phyloP scores from a whole-genome alignment of 192 early-diverging fungal species.

The Coemansia sp. region DNA sequence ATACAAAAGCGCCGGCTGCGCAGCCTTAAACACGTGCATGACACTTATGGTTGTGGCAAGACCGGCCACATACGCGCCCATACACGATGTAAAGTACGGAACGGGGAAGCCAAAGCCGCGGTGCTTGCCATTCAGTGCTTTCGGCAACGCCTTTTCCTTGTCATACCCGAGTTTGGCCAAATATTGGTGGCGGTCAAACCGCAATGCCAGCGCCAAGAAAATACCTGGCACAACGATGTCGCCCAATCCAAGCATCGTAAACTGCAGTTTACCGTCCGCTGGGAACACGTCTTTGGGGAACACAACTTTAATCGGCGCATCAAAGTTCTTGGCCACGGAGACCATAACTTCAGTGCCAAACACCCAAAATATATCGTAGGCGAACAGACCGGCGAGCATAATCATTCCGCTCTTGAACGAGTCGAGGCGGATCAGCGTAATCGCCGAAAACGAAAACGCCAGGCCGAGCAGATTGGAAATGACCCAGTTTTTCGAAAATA shows the following conservation, averaged over 20 bases:
- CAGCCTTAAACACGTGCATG: slow-evolving; percentile 94
- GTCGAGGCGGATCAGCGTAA: slow-evolving; percentile 85
- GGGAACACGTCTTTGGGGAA: slow-evolving; percentile 69
- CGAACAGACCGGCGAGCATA: slow-evolving; percentile 84
- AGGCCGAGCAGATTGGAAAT: slow-evolving; percentile 85
- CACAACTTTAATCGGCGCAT: slow-evolving; percentile 95
- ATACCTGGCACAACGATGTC: slow-evolving; percentile 97
- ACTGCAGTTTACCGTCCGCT: slow-evolving; percentile 48
- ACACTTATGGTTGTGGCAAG: slow-evolving; percentile 86
- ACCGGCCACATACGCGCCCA: slow-evolving; percentile 78
- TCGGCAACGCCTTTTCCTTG: slow-evolving; percentile 52
- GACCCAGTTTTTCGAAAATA: slow-evolving; percentile 89
- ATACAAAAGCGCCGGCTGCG: slow-evolving; percentile 95
- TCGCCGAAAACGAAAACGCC: slow-evolving; percentile 81
- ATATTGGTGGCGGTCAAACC: slow-evolving; percentile 81
- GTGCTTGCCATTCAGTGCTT: slow-evolving; percentile 29
- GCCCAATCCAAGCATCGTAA: slow-evolving; percentile 94
- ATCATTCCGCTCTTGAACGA: slow-evolving; percentile 98
- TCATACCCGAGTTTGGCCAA: slow-evolving; percentile 59
- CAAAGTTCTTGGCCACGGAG: slow-evolving; percentile 92
- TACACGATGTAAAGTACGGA: slow-evolving; percentile 86
- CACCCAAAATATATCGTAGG: slow-evolving; percentile 99
- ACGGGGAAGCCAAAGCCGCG: slow-evolving; percentile 64
- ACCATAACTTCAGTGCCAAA: slow-evolving; percentile 99
- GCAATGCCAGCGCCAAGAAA: slow-evolving; percentile 86